These are phyloP conservation scores for Coemansia erecta DNA, from an alignment of 192 early-diverging fungal genomes.

Conservation along the genomic window DNA sequence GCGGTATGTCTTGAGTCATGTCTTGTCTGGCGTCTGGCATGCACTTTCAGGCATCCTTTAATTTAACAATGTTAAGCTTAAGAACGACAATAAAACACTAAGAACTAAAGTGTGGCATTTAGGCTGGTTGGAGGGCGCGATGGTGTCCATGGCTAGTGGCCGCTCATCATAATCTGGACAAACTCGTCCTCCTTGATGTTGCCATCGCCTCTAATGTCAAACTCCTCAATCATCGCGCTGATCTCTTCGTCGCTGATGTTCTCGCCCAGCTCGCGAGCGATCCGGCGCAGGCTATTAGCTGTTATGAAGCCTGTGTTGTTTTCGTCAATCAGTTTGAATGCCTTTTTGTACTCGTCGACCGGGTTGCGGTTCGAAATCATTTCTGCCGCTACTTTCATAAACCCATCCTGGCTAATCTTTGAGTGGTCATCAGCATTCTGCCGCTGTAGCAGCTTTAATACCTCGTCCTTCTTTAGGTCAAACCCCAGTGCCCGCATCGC, in stretches of 20 bases:
- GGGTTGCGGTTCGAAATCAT: slow-evolving; percentile 70
- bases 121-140: neutral
- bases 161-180: slow-evolving; percentile 75
- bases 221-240: slow-evolving; percentile 87
- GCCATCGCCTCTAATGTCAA: slow-evolving; percentile 82
- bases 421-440: slow-evolving; percentile 57
- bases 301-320: slow-evolving; percentile 64
- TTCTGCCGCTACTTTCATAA: slow-evolving; percentile 68
- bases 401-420: slow-evolving; percentile 66
- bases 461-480: slow-evolving; percentile 78
- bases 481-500: slow-evolving; percentile 85
- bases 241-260: slow-evolving; percentile 77
- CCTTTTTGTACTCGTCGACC: slow-evolving; percentile 78
- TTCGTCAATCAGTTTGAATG: slow-evolving; percentile 80
- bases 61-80: too few species aligned
- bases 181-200: slow-evolving; percentile 85
- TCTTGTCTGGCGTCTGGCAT: slow-evolving; percentile 3
- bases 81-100: too few species aligned
- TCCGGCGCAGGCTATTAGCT: slow-evolving; percentile 62
- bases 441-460: slow-evolving; percentile 66
- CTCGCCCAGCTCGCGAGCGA: slow-evolving; percentile 82
- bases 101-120: neutral
- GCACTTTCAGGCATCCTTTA: neutral
- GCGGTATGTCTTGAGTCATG: slow-evolving; percentile 17
- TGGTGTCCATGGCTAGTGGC: slow-evolving; percentile 10